Evolutionary conservation across 1,284 basidiomycete species (phyloP).

Genomic region (Melampsora abietis-canadensis): DNA sequence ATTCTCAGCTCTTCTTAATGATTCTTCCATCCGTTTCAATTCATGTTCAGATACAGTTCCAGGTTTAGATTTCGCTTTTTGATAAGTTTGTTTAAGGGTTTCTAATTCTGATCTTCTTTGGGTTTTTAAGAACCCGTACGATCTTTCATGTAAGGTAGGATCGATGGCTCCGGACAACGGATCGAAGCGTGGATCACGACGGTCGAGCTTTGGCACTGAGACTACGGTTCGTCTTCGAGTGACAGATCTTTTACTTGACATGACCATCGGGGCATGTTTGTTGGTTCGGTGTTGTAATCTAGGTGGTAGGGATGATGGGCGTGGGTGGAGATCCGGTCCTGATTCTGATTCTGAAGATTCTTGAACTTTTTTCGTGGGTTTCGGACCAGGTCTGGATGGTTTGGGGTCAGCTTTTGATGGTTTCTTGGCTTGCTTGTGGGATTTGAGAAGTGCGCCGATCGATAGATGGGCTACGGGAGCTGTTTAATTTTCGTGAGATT

Average conservation of each 20-base stretch:
- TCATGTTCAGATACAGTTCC: neutral
- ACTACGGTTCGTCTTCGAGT: constrained; percentile 21
- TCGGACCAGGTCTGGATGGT: too few species aligned
- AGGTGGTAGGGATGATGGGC: neutral
- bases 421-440: neutral
- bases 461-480: neutral
- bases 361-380: neutral
- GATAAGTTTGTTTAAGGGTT: neutral
- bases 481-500: too few species aligned
- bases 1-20: constrained; percentile 17
- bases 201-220: constrained; percentile 13
- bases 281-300: neutral
- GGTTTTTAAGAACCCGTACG: constrained; percentile 8
- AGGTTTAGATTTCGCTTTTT: neutral
- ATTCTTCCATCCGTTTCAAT: neutral
- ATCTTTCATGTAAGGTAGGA: constrained; percentile 9
- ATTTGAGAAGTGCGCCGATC: constrained; percentile 10
- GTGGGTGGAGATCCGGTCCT: neutral
- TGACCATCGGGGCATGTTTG: constrained; percentile 24
- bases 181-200: constrained; percentile 34
- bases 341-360: neutral
- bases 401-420: neutral
- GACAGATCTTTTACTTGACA: constrained; percentile 19
- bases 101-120: constrained; percentile 13
- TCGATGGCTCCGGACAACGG: constrained; percentile 18